Base-by-base conservation (phyloP, 1,139 yeast species). In the Yamadazyma jaroonii region DNA sequence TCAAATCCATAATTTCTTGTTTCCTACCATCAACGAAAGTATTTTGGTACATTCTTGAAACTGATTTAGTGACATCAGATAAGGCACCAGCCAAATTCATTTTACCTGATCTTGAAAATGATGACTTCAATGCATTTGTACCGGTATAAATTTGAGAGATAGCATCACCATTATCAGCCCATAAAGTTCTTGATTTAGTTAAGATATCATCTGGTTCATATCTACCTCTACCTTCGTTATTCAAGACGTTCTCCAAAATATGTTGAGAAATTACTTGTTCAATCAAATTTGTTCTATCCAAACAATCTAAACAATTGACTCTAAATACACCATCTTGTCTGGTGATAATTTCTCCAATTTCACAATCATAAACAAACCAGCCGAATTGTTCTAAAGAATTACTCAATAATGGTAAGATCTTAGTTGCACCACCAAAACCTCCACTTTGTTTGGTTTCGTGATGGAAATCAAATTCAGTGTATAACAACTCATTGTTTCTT, bases 101-200 rank as follows among this genome's bases (percentile, higher is more conserved):
- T 54, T 89, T 90, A 12, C 98, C 98, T 29, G 88, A 84, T 54
- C 98, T 74, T 2, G 97, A 85, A 56, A 84, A 92, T 4, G 96
- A 87, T 0, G 97, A 87, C 58, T 94, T 94, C 36, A 94, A 68
- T 0, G 98, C 98, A 56, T 92, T 90, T 0, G 98, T 94, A 6
- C 98, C 98, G 0, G 98, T 92, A 57, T 94, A 94, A 22, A 92
- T 92, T 57, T 89, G 97, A 1, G 97, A 89, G 8, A 94, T 78
- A 43, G 94, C 96, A 61, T 94, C 98, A 33, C 98, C 99, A 58
- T 92, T 90, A 59, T 94, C 97, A 0, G 98, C 99, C 98, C 98
- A 94, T 15, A 92, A 63, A 3, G 83, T 70, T 50, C 89, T 86
- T 54, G 90, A 97, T 43, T 76, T 80, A 29, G 62, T 57, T 56